These are phyloP conservation scores for Syzygium aqueum DNA, from an alignment of 345 rosid species.

Conservation along the genomic window DNA sequence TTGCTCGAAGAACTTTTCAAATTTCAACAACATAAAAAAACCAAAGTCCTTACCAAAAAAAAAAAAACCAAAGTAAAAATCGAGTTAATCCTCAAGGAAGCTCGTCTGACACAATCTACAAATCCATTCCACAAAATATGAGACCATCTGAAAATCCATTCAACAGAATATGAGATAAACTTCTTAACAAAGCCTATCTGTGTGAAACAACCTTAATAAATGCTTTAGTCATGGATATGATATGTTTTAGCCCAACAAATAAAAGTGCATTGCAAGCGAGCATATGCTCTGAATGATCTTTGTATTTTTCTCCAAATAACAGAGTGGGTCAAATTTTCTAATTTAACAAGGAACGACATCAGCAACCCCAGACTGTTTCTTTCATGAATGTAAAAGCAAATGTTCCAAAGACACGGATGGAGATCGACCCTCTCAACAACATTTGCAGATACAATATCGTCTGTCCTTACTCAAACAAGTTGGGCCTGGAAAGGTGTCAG, in stretches of 20 bases:
- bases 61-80: not conserved
- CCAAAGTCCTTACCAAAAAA: too few relatives aligned
- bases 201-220: not conserved
- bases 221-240: not conserved
- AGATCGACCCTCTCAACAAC: not conserved
- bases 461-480: not conserved
- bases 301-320: not conserved
- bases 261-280: not conserved
- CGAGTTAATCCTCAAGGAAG: not conserved
- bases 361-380: not conserved
- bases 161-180: not conserved
- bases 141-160: not conserved
- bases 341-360: not conserved
- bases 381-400: not conserved
- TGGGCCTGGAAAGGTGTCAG: not conserved
- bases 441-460: not conserved
- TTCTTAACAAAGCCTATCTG: not conserved
- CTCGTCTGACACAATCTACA: not conserved
- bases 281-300: not conserved
- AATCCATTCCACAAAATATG: not conserved
- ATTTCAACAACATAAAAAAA: not conserved
- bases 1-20: not conserved
- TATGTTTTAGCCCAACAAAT: not conserved
- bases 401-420: not conserved
- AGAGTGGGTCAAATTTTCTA: not conserved